Conservation (phyloP, 192 early-diverging fungal species). For the Coemansia brasiliensis region DNA sequence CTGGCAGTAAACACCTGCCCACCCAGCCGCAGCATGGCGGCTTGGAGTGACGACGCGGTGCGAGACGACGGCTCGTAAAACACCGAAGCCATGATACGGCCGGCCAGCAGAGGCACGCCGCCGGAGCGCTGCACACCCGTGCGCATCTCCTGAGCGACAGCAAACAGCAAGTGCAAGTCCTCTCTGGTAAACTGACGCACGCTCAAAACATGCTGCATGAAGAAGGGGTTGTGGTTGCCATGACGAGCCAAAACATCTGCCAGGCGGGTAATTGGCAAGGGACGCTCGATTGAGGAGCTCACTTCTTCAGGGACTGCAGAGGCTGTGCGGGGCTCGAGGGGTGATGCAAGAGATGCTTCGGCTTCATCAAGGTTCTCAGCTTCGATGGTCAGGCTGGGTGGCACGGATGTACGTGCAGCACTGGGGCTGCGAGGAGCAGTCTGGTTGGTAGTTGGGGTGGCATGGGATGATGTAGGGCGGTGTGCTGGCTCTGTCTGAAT, state of each 20-base stretch:
- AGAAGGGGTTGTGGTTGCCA: slow-evolving; percentile 70
- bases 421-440: slow-evolving; percentile 7
- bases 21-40: slow-evolving; percentile 92
- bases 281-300: slow-evolving; percentile 11
- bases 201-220: slow-evolving; percentile 87
- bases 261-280: slow-evolving; percentile 18
- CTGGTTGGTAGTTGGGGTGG: neutral
- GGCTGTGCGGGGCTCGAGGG: neutral
- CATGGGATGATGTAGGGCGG: slow-evolving; percentile 9
- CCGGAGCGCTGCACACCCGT: slow-evolving; percentile 90
- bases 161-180: slow-evolving; percentile 93
- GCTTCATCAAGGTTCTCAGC: slow-evolving; percentile 22
- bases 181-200: slow-evolving; percentile 90
- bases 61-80: slow-evolving; percentile 98
- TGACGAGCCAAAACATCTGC: slow-evolving; percentile 51
- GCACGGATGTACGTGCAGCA: slow-evolving; percentile 1
- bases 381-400: slow-evolving; percentile 10
- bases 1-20: slow-evolving; percentile 86
- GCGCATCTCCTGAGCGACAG: slow-evolving; percentile 96
- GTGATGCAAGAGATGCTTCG: slow-evolving; percentile 6
- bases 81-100: slow-evolving; percentile 90
- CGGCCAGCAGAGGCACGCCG: slow-evolving; percentile 77
- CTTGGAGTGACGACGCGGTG: slow-evolving; percentile 89
- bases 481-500: slow-evolving; percentile 7
- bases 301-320: neutral